Evolutionary conservation across 805 yeast genomes (phyloP).

Genomic region (Priceomyces castillae): DNA sequence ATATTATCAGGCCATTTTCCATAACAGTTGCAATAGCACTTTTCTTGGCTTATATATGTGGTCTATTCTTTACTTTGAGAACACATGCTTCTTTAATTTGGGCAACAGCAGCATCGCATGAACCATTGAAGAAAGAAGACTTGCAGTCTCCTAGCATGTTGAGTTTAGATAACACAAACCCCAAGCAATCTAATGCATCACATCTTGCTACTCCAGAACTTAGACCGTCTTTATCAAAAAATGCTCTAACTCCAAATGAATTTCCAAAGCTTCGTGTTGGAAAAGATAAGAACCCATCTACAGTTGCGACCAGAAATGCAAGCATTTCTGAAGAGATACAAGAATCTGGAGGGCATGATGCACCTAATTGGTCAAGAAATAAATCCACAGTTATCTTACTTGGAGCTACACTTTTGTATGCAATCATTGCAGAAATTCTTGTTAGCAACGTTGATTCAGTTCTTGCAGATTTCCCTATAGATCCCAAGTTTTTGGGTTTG

Average conservation of each 20-base stretch:
- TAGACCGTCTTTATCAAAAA: not conserved
- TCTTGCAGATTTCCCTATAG: conserved; percentile 69
- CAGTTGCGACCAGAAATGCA: conserved; percentile 1
- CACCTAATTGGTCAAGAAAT: conserved; percentile 92
- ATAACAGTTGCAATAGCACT: conserved; percentile 75
- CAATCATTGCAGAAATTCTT: conserved; percentile 89
- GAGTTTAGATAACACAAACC: conserved; percentile 24
- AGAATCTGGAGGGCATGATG: conserved; percentile 76
- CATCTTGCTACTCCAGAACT: not conserved
- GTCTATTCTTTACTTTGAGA: conserved; percentile 87
- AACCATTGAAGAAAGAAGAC: conserved; percentile 22
- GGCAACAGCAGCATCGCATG: conserved; percentile 54
- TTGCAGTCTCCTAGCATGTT: conserved; percentile 38
- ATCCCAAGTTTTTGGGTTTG: conserved; percentile 88
- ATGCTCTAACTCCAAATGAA: not conserved
- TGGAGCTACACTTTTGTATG: conserved; percentile 83
- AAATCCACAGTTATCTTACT: conserved; percentile 82
- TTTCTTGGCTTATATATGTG: conserved; percentile 81
- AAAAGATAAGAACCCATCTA: not conserved
- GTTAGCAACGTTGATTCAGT: conserved; percentile 93
- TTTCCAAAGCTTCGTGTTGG: conserved; percentile 1
- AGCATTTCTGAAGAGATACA: conserved; percentile 13
- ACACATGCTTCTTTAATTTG: conserved; percentile 97
- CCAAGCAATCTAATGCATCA: not conserved
- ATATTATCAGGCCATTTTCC: conserved; percentile 79